Percentiles rank a stretch among this genome's conserved stretches.
Conservation (phyloP, 352 stramenopile genomes). For the Phytophthora agathidicida region DNA sequence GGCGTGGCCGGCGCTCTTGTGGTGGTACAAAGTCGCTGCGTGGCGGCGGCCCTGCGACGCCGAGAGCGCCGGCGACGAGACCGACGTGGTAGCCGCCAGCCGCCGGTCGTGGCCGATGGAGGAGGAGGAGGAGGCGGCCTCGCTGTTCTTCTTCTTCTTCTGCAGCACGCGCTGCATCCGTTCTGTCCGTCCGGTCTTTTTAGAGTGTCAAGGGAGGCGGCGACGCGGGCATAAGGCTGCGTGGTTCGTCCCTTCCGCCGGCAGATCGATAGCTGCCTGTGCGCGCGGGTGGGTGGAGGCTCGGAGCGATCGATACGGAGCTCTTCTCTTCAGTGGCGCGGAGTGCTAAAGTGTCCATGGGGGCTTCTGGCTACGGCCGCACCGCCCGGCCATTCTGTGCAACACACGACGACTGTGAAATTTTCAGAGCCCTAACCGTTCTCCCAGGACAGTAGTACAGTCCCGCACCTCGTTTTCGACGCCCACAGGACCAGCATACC, state of each 20-base stretch:
- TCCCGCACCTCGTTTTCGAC: neutral
- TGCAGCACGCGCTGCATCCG: conserved; percentile 40
- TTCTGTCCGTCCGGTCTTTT: conserved; percentile 1
- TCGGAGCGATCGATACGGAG: neutral
- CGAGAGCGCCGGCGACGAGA: conserved; percentile 12
- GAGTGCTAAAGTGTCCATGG: conserved; percentile 17
- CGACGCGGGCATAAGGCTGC: conserved; percentile 31
- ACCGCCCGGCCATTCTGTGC: conserved; percentile 27
- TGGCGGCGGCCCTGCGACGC: conserved; percentile 18
- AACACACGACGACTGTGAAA: conserved; percentile 51
- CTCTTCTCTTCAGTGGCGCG: conserved; percentile 10
- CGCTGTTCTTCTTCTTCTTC: conserved; percentile 30
- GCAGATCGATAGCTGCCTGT: too few relatives aligned
- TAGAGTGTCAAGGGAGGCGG: conserved; percentile 6
- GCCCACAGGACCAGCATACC: too few relatives aligned
- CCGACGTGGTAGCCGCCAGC: conserved; percentile 13
- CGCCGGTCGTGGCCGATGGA: conserved; percentile 4
- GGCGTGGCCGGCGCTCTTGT: conserved; percentile 12
- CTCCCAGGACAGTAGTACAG: neutral
- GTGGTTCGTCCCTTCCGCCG: neutral
- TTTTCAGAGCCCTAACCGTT: conserved; percentile 76
- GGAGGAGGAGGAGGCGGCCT: conserved; percentile 1
- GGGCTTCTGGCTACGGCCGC: conserved; percentile 22
- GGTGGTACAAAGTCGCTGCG: conserved; percentile 20
- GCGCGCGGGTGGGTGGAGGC: too few relatives aligned